Percentiles rank a stretch among this genome's conserved stretches.
These are phyloP conservation scores for Myxozyma mucilagina DNA, from an alignment of 805 yeast species.

Conservation along the genomic window DNA sequence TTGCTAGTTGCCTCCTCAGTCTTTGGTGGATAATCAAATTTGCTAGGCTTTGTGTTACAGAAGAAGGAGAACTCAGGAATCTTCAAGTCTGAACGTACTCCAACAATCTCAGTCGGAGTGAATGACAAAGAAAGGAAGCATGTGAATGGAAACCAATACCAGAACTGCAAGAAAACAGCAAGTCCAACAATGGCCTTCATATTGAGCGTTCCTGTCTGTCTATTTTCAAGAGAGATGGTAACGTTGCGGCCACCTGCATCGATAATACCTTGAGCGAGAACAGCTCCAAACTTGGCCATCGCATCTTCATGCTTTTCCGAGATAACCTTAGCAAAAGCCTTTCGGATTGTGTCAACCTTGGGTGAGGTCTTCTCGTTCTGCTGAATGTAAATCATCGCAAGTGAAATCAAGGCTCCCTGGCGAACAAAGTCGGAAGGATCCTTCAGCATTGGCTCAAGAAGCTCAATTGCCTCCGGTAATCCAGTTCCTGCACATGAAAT, in stretches of 20 bases:
- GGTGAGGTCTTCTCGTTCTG: conserved; percentile 83
- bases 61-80: conserved; percentile 80
- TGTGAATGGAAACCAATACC: conserved; percentile 98
- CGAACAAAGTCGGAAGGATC: conserved; percentile 97
- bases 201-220: conserved; percentile 86
- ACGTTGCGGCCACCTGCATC: conserved; percentile 99
- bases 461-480: conserved; percentile 81
- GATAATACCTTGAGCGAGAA: conserved; percentile 93
- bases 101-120: conserved; percentile 87
- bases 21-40: conserved; percentile 88
- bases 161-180: conserved; percentile 84
- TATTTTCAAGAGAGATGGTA: conserved; percentile 86
- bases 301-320: conserved; percentile 93
- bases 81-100: conserved; percentile 79
- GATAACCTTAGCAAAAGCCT: conserved; percentile 71
- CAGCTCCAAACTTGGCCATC: conserved; percentile 95
- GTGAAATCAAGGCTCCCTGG: conserved; percentile 93
- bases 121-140: conserved; percentile 91
- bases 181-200: conserved; percentile 90
- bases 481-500: conserved; percentile 96
- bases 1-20: conserved; percentile 74
- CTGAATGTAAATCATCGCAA: conserved; percentile 85
- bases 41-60: conserved; percentile 76
- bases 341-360: conserved; percentile 74
- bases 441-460: conserved; percentile 85